Evolutionary conservation across 2,329 filamentous ascomycete genomes (phyloP).

Genomic region (Pseudogymnoascus sp.): DNA sequence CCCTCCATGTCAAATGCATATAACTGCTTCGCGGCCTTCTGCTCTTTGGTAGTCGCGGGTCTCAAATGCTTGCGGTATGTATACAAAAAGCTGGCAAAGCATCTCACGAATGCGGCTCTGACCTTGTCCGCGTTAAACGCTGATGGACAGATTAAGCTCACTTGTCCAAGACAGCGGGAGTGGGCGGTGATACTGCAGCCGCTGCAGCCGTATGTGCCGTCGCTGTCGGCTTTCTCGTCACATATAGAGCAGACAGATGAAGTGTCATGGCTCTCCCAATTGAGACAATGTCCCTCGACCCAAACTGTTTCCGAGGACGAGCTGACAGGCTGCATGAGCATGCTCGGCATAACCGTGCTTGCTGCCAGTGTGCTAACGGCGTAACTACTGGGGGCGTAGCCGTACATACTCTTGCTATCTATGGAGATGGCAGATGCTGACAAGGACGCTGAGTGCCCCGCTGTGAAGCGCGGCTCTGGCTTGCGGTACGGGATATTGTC

Average conservation of each 20-base stretch:
- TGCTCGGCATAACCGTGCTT: slow-evolving; percentile 79
- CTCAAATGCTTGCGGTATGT: slow-evolving; percentile 59
- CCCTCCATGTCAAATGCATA: slow-evolving; percentile 61
- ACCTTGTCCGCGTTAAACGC: slow-evolving; percentile 58
- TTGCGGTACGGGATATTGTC: slow-evolving; percentile 60
- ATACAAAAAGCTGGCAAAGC: slow-evolving; percentile 58
- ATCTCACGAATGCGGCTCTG: slow-evolving; percentile 57
- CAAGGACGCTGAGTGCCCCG: slow-evolving; percentile 55
- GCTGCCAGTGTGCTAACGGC: slow-evolving; percentile 80
- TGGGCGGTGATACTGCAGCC: slow-evolving; percentile 55
- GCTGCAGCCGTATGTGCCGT: slow-evolving; percentile 69
- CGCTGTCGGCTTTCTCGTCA: slow-evolving; percentile 59
- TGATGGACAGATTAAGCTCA: slow-evolving; percentile 56
- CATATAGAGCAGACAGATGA: slow-evolving; percentile 64
- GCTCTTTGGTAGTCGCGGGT: slow-evolving; percentile 49
- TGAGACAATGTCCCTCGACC: slow-evolving; percentile 80
- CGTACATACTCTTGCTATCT: slow-evolving; percentile 35
- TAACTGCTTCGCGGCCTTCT: slow-evolving; percentile 53
- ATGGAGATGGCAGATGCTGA: slow-evolving; percentile 56
- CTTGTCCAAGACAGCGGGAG: slow-evolving; percentile 54
- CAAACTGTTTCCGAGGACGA: slow-evolving; percentile 76
- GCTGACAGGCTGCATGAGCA: slow-evolving; percentile 70
- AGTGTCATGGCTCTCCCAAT: slow-evolving; percentile 54
- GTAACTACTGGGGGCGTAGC: slow-evolving; percentile 77
- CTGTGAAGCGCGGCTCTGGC: slow-evolving; percentile 68